Base-by-base conservation (phyloP, 2,329 filamentous ascomycete genomes). In the Colletotrichum sp. region DNA sequence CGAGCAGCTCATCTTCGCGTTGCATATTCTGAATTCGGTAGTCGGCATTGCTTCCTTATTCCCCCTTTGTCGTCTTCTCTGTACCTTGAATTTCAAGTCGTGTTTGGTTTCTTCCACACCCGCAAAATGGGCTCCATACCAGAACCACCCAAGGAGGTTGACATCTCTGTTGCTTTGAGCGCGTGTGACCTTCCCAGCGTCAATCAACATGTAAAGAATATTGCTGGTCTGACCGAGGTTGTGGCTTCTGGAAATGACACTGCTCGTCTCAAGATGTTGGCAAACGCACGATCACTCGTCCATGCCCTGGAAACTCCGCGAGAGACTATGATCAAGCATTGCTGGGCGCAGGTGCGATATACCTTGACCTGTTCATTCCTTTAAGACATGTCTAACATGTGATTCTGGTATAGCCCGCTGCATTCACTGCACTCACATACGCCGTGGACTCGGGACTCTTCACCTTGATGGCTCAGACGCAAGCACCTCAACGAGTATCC, bases 241-340 rank as follows among this genome's bases (percentile, higher is more conserved):
- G 43, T 71, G 9, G 24, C 69, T 7, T 15, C 5, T 6, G 32
- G 61, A 7, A 7, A 71, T 24, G 61, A 66, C n/a, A 48, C 60
- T 4, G 61, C 61, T 16, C 60, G 69, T 16, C 48, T 71, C 3
- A 36, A 30, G 30, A 71, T 71, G 60, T n/a, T 71, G 30, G 69
- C 16, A 18, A 56, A n/a, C 43, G 60, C 62, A 8, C 5, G 43
- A 3, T 58, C 30, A 1, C 43, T 66, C 6, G 43, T 66, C 2
- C 48, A 66, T n/a, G 83, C 85, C 0, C 79, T 87, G 0, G 87
- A 89, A 76, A 88, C 86, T 0, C 88, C 88, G 0, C 82, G 87
- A 6, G 87, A 89, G 79, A 86, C 87, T 0, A 87, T 88, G 82
- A 83, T 88, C 71, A 82, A 85, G 71, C 86, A 88, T 67, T 82